Evolutionary conservation across 2,329 filamentous ascomycete genomes (phyloP), one percentile per base, ranked within the genome.

Genomic region (Apiospora kogelbergensis): DNA sequence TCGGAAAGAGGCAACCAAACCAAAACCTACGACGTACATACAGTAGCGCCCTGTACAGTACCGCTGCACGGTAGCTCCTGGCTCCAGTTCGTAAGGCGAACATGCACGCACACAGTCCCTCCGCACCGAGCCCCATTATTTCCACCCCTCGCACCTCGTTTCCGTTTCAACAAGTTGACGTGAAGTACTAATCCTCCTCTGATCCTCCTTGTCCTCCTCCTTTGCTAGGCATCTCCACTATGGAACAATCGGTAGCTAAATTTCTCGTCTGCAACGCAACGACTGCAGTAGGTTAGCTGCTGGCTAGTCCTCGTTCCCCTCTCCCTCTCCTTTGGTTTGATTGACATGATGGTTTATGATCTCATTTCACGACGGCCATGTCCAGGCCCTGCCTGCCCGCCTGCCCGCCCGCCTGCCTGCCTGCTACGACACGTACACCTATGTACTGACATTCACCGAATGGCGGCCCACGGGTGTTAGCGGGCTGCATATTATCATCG

Each of bases 401-500:
- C n/a, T 33, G 3, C 33, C 33, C 7, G 7, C 7, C 33, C 7
- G 33, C 33, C 33, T 33, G 33, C 33, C 33, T 33, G 33, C 7
- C 33, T 33, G 33, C 33, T 11, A 48, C 22, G 11, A 42, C 6
- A 13, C 4, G 11, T 22, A 9, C 22, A 48, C n/a, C n/a, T 7
- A 22, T 20, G 10, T 3, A 11, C 6, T 1, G 11, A 11, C 11
- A 42, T 42, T 42, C 11, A 15, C 22, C 9, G 53, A 60, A 37
- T 30, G 30, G 30, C 26, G 53, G 37, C 53, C 30, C 20, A n/a
- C 46, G 46, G 53, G 17, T 20, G 6, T 33, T 60, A 37, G 53
- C 26, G 53, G 53, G 53, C 53, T 60, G 53, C 53, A 60, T 60
- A 60, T 60, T 60, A 60, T n/a, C 53, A 60, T 60, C 53, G 53